Conservation (phyloP, 345 rosid genomes). For the Ailanthus altissimus region DNA sequence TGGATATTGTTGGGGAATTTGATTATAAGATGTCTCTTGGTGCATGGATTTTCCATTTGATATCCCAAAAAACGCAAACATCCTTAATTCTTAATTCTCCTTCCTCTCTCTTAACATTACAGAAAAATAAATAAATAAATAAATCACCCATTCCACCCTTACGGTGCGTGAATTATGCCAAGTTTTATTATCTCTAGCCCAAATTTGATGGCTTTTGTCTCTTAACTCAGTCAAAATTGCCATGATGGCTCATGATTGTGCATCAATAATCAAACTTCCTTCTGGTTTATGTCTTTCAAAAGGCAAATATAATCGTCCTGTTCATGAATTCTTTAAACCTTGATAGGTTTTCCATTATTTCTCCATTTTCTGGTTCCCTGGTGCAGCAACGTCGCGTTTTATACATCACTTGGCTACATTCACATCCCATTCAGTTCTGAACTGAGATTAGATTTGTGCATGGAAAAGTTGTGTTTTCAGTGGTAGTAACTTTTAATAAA, state of each 20-base stretch:
- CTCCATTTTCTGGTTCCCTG: neutral
- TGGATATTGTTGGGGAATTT: neutral
- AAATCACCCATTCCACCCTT: too few relatives aligned
- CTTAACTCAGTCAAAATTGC: constrained; percentile 8
- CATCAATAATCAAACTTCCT: neutral
- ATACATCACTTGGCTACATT: neutral
- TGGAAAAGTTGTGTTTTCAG: neutral
- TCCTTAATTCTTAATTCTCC: too few relatives aligned
- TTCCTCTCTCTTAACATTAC: neutral
- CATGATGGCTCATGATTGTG: neutral
- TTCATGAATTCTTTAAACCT: constrained; percentile 3
- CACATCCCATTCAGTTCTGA: neutral
- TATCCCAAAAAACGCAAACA: neutral
- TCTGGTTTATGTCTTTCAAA: neutral
- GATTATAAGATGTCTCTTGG: neutral
- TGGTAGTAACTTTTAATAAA: too few relatives aligned
- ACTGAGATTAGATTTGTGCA: neutral
- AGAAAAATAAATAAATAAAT: too few relatives aligned
- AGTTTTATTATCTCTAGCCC: neutral
- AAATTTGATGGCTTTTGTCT: constrained; percentile 19
- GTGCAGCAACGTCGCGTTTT: neutral
- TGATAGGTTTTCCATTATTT: neutral
- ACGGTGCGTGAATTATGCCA: constrained; percentile 17
- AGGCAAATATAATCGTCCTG: neutral
- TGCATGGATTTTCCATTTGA: constrained; percentile 9